phyloP scores from a whole-genome alignment of 75 land plant genomes.

The Isoetes taiwanensis region DNA sequence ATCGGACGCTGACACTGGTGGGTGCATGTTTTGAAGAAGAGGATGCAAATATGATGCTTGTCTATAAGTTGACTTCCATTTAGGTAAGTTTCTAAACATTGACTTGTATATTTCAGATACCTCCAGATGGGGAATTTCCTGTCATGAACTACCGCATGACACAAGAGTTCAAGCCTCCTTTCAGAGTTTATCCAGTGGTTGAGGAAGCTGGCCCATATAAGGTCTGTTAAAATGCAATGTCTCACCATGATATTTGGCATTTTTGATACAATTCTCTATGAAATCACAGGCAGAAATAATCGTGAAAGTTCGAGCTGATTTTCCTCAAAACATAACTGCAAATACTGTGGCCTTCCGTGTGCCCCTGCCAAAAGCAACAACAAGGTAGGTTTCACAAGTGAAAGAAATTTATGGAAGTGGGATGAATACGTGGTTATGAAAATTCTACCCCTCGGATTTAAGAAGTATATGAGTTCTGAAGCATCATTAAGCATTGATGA shows the following conservation, averaged over 20 bases:
- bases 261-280: not conserved
- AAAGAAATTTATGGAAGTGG: not conserved
- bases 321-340: constrained; percentile 64
- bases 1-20: constrained; percentile 70
- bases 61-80: not conserved
- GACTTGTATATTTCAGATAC: constrained; percentile 35
- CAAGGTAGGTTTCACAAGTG: constrained; percentile 36
- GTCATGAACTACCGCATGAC: constrained; percentile 97
- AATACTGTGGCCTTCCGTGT: constrained; percentile 63
- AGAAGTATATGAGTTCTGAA: not conserved
- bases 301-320: constrained; percentile 86
- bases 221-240: constrained; percentile 20
- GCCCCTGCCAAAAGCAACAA: constrained; percentile 83
- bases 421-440: not conserved
- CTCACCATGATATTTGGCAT: not conserved
- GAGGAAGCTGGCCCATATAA: constrained; percentile 78
- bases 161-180: constrained; percentile 94
- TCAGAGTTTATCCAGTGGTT: constrained; percentile 62
- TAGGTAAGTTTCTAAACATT: not conserved
- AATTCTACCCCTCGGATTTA: not conserved
- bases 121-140: constrained; percentile 94
- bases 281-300: constrained; percentile 77
- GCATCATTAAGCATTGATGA: too few species aligned
- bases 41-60: not conserved
- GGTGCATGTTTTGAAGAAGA: not conserved